Evolutionary conservation across 352 stramenopile genomes (phyloP).

Genomic region (Globisporangium paddicum): DNA sequence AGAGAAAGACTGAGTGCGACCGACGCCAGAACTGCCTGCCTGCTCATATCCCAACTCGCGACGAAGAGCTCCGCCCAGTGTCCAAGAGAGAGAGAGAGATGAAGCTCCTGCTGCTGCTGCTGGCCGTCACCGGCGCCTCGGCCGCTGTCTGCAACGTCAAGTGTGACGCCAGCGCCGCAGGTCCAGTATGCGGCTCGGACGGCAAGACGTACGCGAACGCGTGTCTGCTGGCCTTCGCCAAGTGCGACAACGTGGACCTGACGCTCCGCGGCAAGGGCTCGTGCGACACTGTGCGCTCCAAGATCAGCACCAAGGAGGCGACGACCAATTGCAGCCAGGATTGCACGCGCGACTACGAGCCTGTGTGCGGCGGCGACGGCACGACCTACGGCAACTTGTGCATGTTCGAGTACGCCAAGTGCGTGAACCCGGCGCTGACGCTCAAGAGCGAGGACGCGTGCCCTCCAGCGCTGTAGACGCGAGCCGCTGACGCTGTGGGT

Average conservation of each 20-base stretch:
- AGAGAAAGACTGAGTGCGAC: too few relatives aligned
- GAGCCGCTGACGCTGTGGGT: not conserved
- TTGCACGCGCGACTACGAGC: slow-evolving; percentile 12
- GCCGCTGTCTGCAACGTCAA: slow-evolving; percentile 10
- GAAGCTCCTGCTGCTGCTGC: slow-evolving; percentile 3
- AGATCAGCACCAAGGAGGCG: slow-evolving; percentile 3
- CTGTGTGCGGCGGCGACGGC: slow-evolving; percentile 14
- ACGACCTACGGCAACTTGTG: slow-evolving; percentile 20
- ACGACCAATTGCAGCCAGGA: slow-evolving; percentile 1
- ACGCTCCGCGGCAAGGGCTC: not conserved
- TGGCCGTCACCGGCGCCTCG: not conserved
- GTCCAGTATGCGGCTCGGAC: slow-evolving; percentile 15
- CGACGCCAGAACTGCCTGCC: too few relatives aligned
- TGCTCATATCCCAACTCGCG: too few relatives aligned
- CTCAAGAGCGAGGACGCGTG: slow-evolving; percentile 10
- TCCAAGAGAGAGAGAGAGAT: not conserved
- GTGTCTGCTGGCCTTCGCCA: slow-evolving; percentile 16
- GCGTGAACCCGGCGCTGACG: slow-evolving; percentile 7
- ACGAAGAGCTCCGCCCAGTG: slow-evolving; percentile 2
- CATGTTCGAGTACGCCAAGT: slow-evolving; percentile 13
- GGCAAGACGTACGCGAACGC: slow-evolving; percentile 16
- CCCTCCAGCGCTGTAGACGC: not conserved
- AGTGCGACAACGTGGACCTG: slow-evolving; percentile 13
- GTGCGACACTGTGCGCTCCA: slow-evolving; percentile 9
- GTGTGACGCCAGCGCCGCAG: slow-evolving; percentile 13